Evolutionary conservation across 75 land plant species (phyloP).

Genomic region (Cryptomeria japonica): DNA sequence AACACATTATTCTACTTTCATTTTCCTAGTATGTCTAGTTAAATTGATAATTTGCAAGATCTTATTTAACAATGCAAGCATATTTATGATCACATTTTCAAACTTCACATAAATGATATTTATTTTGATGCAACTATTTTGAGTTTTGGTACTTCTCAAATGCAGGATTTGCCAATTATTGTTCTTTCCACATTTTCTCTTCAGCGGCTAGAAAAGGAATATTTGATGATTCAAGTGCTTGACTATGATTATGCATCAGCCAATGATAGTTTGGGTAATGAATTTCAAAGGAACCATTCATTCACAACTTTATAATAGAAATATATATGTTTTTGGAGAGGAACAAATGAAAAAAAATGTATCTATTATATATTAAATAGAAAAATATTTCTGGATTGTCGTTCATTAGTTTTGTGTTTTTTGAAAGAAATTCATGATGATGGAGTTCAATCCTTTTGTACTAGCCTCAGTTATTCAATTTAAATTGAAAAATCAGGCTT

Average conservation of each 20-base stretch:
- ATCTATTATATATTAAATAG: not conserved
- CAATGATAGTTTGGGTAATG: constrained; percentile 26
- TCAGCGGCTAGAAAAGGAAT: constrained; percentile 43
- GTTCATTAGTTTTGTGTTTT: too few species aligned
- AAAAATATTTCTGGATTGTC: too few species aligned
- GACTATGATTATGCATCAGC: constrained; percentile 37
- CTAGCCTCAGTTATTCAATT: too few species aligned
- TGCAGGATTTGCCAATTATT: constrained; percentile 45
- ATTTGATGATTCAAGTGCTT: constrained; percentile 37
- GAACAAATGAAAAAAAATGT: not conserved
- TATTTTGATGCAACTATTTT: not conserved
- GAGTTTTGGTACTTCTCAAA: not conserved
- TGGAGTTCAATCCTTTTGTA: too few species aligned
- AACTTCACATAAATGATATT: not conserved
- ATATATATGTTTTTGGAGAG: not conserved
- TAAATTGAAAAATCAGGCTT: too few species aligned
- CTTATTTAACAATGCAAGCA: not conserved
- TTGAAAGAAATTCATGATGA: too few species aligned
- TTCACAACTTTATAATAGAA: not conserved
- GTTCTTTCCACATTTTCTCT: constrained; percentile 38
- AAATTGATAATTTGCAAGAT: not conserved
- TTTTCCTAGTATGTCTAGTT: not conserved
- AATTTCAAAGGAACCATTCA: not conserved
- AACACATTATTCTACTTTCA: not conserved
- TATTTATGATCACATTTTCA: not conserved